These are phyloP conservation scores for Cystobasidium tubakii DNA, from an alignment of 768 basidiomycete genomes.

Conservation along the genomic window DNA sequence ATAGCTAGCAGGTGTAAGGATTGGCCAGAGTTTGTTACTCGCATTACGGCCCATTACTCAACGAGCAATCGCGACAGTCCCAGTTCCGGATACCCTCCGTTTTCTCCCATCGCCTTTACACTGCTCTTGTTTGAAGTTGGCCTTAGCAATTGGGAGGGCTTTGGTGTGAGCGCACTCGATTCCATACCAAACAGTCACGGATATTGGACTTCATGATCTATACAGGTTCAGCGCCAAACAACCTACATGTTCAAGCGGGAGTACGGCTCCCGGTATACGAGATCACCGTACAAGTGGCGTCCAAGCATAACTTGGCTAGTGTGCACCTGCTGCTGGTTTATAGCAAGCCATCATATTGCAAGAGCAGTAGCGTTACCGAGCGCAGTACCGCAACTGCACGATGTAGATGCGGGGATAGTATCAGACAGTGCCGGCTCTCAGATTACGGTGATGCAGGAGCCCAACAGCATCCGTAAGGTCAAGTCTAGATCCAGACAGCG, in stretches of 20 bases:
- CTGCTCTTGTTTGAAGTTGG: not conserved
- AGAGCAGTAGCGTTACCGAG: not conserved
- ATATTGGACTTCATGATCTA: not conserved
- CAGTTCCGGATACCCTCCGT: not conserved
- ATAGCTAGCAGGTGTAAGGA: too few relatives aligned
- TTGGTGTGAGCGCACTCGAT: not conserved
- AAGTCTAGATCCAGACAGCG: too few relatives aligned
- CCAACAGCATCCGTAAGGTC: too few relatives aligned
- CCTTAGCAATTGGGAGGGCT: too few relatives aligned
- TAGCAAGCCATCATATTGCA: not conserved
- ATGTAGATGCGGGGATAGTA: too few relatives aligned
- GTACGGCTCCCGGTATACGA: not conserved
- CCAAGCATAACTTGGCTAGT: not conserved
- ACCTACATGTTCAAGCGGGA: not conserved
- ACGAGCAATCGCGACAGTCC: too few relatives aligned
- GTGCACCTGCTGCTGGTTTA: not conserved
- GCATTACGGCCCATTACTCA: too few relatives aligned
- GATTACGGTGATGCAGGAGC: too few relatives aligned
- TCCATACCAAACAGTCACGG: not conserved
- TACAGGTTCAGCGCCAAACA: not conserved
- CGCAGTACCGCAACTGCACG: too few relatives aligned
- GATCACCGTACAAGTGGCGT: not conserved
- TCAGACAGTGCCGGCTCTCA: too few relatives aligned
- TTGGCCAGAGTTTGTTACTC: too few relatives aligned
- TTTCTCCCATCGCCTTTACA: not conserved